Evolutionary conservation across 495 filamentous ascomycete species (phyloP).

Genomic region (Aspergillus avenaceus): DNA sequence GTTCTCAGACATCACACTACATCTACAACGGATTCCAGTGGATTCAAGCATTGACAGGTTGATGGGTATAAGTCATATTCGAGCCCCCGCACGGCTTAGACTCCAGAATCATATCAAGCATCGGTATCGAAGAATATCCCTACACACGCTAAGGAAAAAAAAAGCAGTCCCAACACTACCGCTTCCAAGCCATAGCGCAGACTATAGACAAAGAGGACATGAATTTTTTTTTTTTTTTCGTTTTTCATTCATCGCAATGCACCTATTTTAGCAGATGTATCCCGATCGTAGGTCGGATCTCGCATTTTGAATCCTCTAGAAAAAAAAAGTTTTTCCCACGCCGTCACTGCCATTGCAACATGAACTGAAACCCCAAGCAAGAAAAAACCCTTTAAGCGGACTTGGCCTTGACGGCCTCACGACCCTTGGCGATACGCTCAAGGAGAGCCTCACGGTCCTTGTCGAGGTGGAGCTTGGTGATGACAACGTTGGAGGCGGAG

Average conservation of each 20-base stretch:
- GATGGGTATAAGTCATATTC: no score
- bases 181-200: not conserved
- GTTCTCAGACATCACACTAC: no score
- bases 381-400: slow-evolving; percentile 32
- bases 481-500: slow-evolving; percentile 84
- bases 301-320: slow-evolving; percentile 33
- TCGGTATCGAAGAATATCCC: not conserved
- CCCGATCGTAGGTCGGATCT: slow-evolving; percentile 29
- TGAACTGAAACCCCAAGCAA: slow-evolving; percentile 28
- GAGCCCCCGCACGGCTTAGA: no score
- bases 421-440: slow-evolving; percentile 73
- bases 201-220: slow-evolving; percentile 1
- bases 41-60: no score
- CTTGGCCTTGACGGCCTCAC: slow-evolving; percentile 52
- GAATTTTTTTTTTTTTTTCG: slow-evolving; percentile 6
- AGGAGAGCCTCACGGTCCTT: slow-evolving; percentile 96
- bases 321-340: no score
- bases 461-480: slow-evolving; percentile 97
- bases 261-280: slow-evolving; percentile 5
- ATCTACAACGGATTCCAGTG: no score
- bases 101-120: no score
- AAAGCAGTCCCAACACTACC: not conserved
- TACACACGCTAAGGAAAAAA: not conserved
- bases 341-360: slow-evolving; percentile 35
- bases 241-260: slow-evolving; percentile 8